Evolutionary conservation across 1,284 basidiomycete species (phyloP).

Genomic region (Boletus semigastroideus): DNA sequence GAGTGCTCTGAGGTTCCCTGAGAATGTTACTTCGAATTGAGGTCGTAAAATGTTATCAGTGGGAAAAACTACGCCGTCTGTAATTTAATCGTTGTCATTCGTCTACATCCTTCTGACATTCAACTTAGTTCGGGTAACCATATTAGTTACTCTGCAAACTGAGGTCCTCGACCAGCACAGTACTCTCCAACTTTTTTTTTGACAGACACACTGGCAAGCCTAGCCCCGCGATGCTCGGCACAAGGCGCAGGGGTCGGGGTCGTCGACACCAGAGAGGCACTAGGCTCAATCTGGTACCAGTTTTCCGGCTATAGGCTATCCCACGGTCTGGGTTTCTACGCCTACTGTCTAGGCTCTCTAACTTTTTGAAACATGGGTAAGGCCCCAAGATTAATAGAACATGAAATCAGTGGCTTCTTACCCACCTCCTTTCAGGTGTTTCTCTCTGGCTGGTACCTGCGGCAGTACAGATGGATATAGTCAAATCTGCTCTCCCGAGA

Average conservation of each 20-base stretch:
- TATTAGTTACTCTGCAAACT: not conserved
- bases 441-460: slow-evolving; percentile 66
- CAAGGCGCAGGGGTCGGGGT: too few relatives aligned
- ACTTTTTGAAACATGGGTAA: slow-evolving; percentile 21
- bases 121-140: not conserved
- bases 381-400: slow-evolving; percentile 1
- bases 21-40: not conserved
- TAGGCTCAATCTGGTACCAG: too few relatives aligned
- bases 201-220: too few relatives aligned
- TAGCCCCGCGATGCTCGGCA: too few relatives aligned
- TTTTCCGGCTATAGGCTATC: too few relatives aligned
- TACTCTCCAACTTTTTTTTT: not conserved
- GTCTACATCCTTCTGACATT: not conserved
- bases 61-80: slow-evolving; percentile 5
- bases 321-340: too few relatives aligned
- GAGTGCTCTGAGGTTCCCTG: not conserved
- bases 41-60: not conserved
- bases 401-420: not conserved
- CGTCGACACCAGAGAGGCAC: too few relatives aligned
- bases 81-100: slow-evolving; percentile 14
- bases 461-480: slow-evolving; percentile 35
- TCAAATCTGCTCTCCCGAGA: slow-evolving; percentile 48
- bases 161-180: too few relatives aligned
- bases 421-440: slow-evolving; percentile 38
- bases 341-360: too few relatives aligned